phyloP scores from a whole-genome alignment of 2,329 filamentous ascomycete species.

The Colletotrichum acutatum region DNA sequence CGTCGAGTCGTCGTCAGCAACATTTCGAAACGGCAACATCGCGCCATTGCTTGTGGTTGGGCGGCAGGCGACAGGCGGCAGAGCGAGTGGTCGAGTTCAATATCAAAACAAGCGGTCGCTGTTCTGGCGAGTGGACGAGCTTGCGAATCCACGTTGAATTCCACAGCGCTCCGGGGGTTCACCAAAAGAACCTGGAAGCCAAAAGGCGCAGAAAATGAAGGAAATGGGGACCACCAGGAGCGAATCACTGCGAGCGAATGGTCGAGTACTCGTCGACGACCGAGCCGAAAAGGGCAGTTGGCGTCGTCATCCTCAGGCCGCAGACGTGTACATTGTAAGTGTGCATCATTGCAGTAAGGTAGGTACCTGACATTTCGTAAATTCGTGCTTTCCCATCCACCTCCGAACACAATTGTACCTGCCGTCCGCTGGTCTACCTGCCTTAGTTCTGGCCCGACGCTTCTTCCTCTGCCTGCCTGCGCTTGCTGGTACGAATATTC shows the following conservation, averaged over 20 bases:
- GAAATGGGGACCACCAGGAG: not conserved
- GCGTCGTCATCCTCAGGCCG: slow-evolving; percentile 35
- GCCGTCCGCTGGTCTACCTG: too few species aligned
- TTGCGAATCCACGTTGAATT: slow-evolving; percentile 4
- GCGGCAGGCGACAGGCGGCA: not conserved
- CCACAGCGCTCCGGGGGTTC: not conserved
- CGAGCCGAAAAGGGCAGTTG: slow-evolving; percentile 28
- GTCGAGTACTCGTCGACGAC: not conserved
- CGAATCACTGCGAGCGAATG: not conserved
- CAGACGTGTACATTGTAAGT: slow-evolving; percentile 13
- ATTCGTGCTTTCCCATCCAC: not conserved
- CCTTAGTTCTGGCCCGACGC: not conserved
- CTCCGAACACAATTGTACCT: not conserved
- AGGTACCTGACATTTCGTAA: not conserved
- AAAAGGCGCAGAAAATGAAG: not conserved
- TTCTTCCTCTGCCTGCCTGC: not conserved
- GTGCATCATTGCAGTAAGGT: not conserved
- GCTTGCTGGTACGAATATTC: not conserved
- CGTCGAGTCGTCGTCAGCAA: slow-evolving; percentile 30
- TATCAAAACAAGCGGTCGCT: slow-evolving; percentile 26
- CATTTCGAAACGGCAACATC: slow-evolving; percentile 8
- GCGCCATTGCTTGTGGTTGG: slow-evolving; percentile 7
- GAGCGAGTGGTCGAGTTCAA: not conserved
- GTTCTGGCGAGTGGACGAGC: slow-evolving; percentile 23
- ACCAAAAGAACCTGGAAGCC: not conserved